Base-by-base conservation (phyloP, 179 eudicot genomes). In the Beta corolliflora region DNA sequence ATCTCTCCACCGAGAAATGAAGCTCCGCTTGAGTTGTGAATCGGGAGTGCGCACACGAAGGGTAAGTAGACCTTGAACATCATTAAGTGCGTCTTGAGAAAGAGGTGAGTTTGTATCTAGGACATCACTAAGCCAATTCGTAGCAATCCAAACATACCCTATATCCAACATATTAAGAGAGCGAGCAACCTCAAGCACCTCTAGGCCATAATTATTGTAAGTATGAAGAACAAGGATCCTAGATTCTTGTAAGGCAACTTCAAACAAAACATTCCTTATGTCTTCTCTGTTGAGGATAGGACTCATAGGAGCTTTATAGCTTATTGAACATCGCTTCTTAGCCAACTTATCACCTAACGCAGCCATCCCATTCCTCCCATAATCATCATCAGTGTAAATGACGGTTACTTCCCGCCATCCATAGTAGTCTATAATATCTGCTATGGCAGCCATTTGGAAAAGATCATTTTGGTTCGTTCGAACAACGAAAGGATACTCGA, bases 111-210 rank as follows among this genome's bases (percentile, higher is more conserved):
- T n/a, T 18, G 92, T 84, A 67, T 92, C 96, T 75, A 91, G 77
- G 11, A 86, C 11, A 58, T 91, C 87, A 0, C 91, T 81, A 41
- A 92, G 90, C 96, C 96, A 92, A 83, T 88, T 83, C 5, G 96
- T 91, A 46, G 96, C 88, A 45, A 92, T 87, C 96, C 96, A 92
- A 14, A 92, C 96, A 78, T 85, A 89, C 50, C 96, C 96, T 63
- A 56, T 83, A 11, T 70, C 87, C 86, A 87, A 84, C 96, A 92
- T 92, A 11, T 87, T 84, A 73, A 92, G 84, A 85, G 80, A 69
- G 14, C 79, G 79, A 23, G 92, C 96, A 59, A 83, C 84, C 66
- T 84, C 76, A 53, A 92, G 83, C 50, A 91, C 64, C 41, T 86
- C 85, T 46, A 89, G 71, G 60, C 96, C 93, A 83, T 75, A 81